Evolutionary conservation across 2,329 filamentous ascomycete genomes (phyloP).

Genomic region (Pseudogymnoascus sp.): DNA sequence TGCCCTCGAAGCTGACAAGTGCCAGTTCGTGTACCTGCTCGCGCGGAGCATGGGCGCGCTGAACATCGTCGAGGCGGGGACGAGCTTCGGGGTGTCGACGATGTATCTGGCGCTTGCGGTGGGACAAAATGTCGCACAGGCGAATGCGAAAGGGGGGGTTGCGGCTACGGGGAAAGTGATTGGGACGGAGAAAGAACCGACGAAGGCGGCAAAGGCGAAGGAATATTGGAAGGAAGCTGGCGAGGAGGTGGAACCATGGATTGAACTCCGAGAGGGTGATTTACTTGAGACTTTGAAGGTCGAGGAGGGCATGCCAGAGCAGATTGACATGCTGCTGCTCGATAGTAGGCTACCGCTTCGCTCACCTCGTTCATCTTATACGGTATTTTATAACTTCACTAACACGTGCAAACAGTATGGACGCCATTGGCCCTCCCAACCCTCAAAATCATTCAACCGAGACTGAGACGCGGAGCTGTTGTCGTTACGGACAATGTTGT

Average conservation of each 20-base stretch:
- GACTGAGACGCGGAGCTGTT: conserved; percentile 38
- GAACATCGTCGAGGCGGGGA: conserved; percentile 51
- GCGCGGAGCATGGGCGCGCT: conserved; percentile 39
- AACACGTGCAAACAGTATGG: conserved; percentile 40
- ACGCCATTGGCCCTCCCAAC: conserved; percentile 45
- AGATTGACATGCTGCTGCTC: conserved; percentile 47
- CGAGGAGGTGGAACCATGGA: conserved; percentile 36
- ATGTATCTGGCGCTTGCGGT: conserved; percentile 54
- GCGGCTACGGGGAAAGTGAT: conserved; percentile 40
- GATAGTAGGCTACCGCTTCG: conserved; percentile 45
- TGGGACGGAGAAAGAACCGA: conserved; percentile 50
- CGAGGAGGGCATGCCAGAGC: conserved; percentile 33
- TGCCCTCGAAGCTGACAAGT: conserved; percentile 51
- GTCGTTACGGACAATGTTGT: conserved; percentile 43
- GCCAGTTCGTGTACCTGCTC: conserved; percentile 47
- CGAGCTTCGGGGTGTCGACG: conserved; percentile 53
- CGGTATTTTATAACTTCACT: background rate
- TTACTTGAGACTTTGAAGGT: conserved; percentile 47
- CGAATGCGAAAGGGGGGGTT: conserved; percentile 18
- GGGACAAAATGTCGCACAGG: conserved; percentile 34
- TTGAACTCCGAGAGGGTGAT: conserved; percentile 51
- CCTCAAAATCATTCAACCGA: conserved; percentile 38
- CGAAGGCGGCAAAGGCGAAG: conserved; percentile 44
- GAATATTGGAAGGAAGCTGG: conserved; percentile 46
- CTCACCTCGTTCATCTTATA: background rate